Evolutionary conservation across 1,284 basidiomycete genomes (phyloP).

Genomic region (Trametes polyzona): DNA sequence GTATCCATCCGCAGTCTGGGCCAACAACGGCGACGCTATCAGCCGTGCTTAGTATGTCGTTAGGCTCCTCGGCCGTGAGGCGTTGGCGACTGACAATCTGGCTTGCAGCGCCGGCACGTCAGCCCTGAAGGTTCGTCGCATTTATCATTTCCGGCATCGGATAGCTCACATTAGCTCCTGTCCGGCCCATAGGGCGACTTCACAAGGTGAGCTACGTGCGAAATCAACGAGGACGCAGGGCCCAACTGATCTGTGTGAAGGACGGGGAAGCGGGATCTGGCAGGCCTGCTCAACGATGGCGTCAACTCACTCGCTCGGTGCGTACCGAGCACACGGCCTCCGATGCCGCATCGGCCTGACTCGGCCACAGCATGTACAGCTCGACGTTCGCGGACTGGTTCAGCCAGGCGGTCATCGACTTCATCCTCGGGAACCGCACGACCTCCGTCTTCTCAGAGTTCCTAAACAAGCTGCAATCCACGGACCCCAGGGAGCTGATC

Average conservation of each 20-base stretch:
- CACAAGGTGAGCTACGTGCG: conserved; percentile 59
- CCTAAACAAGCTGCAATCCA: conserved; percentile 81
- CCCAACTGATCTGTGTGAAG: conserved; percentile 40
- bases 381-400: conserved; percentile 95
- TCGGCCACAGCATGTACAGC: conserved; percentile 68
- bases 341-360: not conserved
- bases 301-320: conserved; percentile 87
- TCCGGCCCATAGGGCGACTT: conserved; percentile 78
- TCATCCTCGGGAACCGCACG: conserved; percentile 86
- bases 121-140: conserved; percentile 75
- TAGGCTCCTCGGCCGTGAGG: not conserved
- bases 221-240: conserved; percentile 2
- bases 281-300: conserved; percentile 91
- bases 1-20: conserved; percentile 89
- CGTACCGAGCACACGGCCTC: conserved; percentile 1
- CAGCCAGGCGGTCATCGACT: conserved; percentile 93
- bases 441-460: conserved; percentile 91
- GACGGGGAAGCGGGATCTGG: conserved; percentile 92
- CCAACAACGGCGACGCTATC: conserved; percentile 92
- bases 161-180: conserved; percentile 8
- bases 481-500: conserved; percentile 88
- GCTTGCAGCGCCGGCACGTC: conserved; percentile 78
- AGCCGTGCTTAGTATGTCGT: conserved; percentile 81
- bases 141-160: not conserved
- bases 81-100: conserved; percentile 15